These are phyloP conservation scores for Curvularia sp. DNA, from an alignment of 2,329 filamentous ascomycete species.

Conservation along the genomic window DNA sequence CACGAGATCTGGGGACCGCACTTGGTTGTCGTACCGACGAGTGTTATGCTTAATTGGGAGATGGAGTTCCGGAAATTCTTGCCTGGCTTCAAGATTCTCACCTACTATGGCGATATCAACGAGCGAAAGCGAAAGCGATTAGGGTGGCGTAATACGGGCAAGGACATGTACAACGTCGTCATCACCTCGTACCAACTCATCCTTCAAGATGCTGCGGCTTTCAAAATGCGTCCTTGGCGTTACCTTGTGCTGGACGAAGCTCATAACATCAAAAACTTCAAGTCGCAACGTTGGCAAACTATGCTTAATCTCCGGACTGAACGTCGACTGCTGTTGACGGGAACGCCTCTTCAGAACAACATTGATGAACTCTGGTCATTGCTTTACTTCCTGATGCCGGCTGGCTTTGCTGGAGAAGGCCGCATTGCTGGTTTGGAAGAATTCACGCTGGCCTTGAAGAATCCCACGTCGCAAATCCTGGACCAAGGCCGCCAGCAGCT, in stretches of 20 bases:
- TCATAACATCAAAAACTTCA: conserved; percentile 99
- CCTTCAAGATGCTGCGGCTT: conserved; percentile 89
- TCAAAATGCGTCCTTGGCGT: conserved; percentile 92
- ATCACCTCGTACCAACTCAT: conserved; percentile 98
- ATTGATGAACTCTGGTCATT: conserved; percentile 96
- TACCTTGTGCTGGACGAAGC: conserved; percentile 98
- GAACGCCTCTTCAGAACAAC: conserved; percentile 96
- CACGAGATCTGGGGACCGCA: conserved; percentile 96
- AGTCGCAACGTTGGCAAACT: conserved; percentile 95
- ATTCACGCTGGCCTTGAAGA: conserved; percentile 95
- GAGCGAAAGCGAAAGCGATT: conserved; percentile 89
- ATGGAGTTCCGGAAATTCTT: conserved; percentile 99
- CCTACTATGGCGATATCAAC: conserved; percentile 93
- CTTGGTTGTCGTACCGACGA: conserved; percentile 94
- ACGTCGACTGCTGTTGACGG: conserved; percentile 85
- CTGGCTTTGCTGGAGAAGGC: conserved; percentile 80
- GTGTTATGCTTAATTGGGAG: conserved; percentile 99
- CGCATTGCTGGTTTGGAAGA: conserved; percentile 95
- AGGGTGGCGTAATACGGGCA: conserved; percentile 90
- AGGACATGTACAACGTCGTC: conserved; percentile 84
- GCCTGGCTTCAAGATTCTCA: conserved; percentile 96
- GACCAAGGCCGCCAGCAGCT: conserved; percentile 93
- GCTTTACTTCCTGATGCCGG: conserved; percentile 94
- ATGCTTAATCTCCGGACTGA: conserved; percentile 92
- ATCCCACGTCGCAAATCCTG: conserved; percentile 93